Evolutionary conservation across 2,329 filamentous ascomycete species (phyloP).

Genomic region (Curvularia lunata): DNA sequence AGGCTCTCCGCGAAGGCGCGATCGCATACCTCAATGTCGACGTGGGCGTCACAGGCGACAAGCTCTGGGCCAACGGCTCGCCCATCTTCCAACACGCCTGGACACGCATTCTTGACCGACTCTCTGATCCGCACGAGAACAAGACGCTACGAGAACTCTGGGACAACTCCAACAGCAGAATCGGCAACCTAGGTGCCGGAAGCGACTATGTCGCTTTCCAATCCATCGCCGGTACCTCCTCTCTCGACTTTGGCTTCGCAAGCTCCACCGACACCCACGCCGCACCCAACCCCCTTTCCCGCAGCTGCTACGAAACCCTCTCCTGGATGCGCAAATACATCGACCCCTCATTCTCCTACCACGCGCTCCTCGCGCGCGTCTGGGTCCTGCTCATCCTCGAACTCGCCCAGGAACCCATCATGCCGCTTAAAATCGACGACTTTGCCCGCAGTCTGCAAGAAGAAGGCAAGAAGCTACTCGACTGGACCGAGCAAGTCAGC

Average conservation of each 20-base stretch:
- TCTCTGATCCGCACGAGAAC: slow-evolving; percentile 74
- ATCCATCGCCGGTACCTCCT: slow-evolving; percentile 85
- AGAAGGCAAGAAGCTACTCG: slow-evolving; percentile 72
- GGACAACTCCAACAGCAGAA: slow-evolving; percentile 64
- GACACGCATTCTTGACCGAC: slow-evolving; percentile 73
- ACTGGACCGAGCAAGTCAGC: slow-evolving; percentile 63
- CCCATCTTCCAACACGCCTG: slow-evolving; percentile 79
- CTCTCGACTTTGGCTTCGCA: slow-evolving; percentile 81
- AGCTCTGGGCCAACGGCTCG: slow-evolving; percentile 79
- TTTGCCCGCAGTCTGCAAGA: slow-evolving; percentile 71
- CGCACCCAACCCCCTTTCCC: slow-evolving; percentile 67
- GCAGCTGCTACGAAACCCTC: slow-evolving; percentile 89
- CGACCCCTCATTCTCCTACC: slow-evolving; percentile 84
- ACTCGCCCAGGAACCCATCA: slow-evolving; percentile 76
- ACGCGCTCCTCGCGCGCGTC: slow-evolving; percentile 78
- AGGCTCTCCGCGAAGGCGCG: slow-evolving; percentile 73
- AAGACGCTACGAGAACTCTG: slow-evolving; percentile 76
- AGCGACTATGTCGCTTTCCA: slow-evolving; percentile 92
- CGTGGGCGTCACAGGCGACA: slow-evolving; percentile 74
- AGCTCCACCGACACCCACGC: slow-evolving; percentile 50
- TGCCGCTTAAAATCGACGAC: slow-evolving; percentile 79
- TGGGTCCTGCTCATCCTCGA: slow-evolving; percentile 85
- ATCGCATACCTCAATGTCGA: slow-evolving; percentile 93
- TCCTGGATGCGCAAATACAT: slow-evolving; percentile 81
- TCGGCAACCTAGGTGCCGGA: slow-evolving; percentile 74